Conservation (phyloP, 345 rosid genomes). For the Capsella bursapastoris region DNA sequence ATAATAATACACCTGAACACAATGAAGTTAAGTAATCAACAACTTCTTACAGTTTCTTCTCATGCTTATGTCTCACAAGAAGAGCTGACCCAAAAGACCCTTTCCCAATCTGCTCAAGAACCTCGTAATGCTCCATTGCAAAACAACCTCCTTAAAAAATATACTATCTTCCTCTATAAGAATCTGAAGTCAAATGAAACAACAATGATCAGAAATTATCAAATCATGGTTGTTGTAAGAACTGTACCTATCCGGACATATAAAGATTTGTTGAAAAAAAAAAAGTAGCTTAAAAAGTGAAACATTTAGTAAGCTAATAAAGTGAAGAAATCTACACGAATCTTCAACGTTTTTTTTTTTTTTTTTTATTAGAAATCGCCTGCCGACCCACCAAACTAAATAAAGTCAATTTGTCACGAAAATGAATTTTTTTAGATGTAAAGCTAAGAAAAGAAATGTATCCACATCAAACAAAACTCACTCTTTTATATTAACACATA, state of each 20-base stretch:
- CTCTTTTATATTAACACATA: slow-evolving; percentile 34
- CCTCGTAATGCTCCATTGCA: slow-evolving; percentile 86
- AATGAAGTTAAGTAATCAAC: background rate
- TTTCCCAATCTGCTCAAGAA: slow-evolving; percentile 90
- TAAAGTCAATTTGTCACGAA: slow-evolving; percentile 39
- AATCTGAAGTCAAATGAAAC: slow-evolving; percentile 28
- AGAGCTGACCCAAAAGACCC: slow-evolving; percentile 95
- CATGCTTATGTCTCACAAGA: slow-evolving; percentile 93
- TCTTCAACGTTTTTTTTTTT: slow-evolving; percentile 24
- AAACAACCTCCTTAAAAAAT: slow-evolving; percentile 3
- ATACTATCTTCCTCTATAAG: slow-evolving; percentile 14
- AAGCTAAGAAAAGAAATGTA: slow-evolving; percentile 38
- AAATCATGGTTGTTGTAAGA: slow-evolving; percentile 19
- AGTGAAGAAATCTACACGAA: slow-evolving; percentile 38
- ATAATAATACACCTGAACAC: too few relatives aligned
- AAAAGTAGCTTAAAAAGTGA: slow-evolving; percentile 34
- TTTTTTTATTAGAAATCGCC: slow-evolving; percentile 6
- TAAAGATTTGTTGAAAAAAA: slow-evolving; percentile 17
- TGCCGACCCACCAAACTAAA: slow-evolving; percentile 45
- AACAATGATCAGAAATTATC: slow-evolving; percentile 2
- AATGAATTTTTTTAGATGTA: slow-evolving; percentile 29
- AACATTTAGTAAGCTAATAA: slow-evolving; percentile 40
- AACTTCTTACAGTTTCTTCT: slow-evolving; percentile 73
- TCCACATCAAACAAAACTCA: slow-evolving; percentile 32
- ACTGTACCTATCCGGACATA: slow-evolving; percentile 41